Percentiles rank a stretch among this genome's conserved stretches.
Conservation (phyloP, 2,329 filamentous ascomycete species). For the Calonectria crousiana region DNA sequence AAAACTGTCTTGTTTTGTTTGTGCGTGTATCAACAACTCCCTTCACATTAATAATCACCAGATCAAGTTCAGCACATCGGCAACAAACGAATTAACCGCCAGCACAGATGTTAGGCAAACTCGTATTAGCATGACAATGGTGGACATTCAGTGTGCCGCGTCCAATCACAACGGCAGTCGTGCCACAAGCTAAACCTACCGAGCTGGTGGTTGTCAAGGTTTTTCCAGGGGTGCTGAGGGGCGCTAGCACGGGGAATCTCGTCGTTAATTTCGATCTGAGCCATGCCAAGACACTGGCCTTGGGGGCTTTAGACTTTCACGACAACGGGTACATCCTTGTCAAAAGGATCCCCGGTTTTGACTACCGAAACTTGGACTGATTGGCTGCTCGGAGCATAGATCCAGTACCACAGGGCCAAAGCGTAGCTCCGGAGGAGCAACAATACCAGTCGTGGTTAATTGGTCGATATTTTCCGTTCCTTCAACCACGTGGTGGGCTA, state of each 20-base stretch:
- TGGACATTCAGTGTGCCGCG: neutral
- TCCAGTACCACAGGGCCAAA: neutral
- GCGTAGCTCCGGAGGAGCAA: neutral
- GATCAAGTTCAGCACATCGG: neutral
- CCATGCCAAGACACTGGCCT: neutral
- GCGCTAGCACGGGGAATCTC: neutral
- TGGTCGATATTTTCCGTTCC: neutral
- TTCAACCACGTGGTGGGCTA: neutral
- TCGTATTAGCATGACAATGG: neutral
- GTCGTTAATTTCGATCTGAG: constrained; percentile 3
- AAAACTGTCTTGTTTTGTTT: neutral
- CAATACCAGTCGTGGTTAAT: neutral
- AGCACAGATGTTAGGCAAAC: neutral
- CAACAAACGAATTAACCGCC: neutral
- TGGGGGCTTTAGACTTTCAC: neutral
- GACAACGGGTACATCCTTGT: neutral
- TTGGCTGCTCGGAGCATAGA: neutral
- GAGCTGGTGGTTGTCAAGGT: neutral
- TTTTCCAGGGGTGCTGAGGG: neutral
- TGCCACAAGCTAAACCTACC: neutral
- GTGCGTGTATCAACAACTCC: neutral
- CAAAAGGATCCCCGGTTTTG: neutral
- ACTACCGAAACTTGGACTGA: neutral
- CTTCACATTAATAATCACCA: neutral
- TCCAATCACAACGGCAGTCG: neutral